Base-by-base conservation (phyloP, 192 early-diverging fungal genomes). In the Mycoemilia scoparia region DNA sequence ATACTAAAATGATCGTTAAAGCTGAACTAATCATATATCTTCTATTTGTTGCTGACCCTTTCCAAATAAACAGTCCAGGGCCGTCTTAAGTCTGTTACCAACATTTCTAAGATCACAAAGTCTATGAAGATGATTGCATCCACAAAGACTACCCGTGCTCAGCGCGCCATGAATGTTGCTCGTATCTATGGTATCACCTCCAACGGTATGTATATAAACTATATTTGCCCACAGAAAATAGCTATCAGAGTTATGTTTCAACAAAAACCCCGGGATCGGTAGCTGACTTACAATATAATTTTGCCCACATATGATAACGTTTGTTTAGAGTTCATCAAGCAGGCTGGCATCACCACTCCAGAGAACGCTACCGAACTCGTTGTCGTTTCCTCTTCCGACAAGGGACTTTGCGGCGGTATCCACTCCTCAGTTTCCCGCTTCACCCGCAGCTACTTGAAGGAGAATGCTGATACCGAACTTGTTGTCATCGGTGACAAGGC, bases 71-170 rank as follows among this genome's bases (percentile, higher is more conserved):
- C n/a, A n/a, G n/a, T 97, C 66, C 84, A 86, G 60, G 60, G 76
- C 39, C 87, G 93, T 40, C 63, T 93, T 54, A 89, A 91, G 71
- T 91, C 93, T 41, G 74, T 98, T 39, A 73, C 79, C 44, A 95
- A 89, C 77, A 98, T 96, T 69, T 84, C 79, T 50, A 98, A 98
- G 71, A 96, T 98, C 59, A 98, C 93, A 34, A 90, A 91, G 65
- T 96, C 90, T 29, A 98, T 98, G 91, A 98, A 98, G 75, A 93
- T 98, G 87, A 98, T 98, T 92, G 89, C 93, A 24, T 93, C 93
- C 25, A 98, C 90, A 63, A 98, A 98, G 73, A 84, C 91, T 51
- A 56, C 69, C 17, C 57, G 64, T 37, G 81, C 88, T 20, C 82
- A 91, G 69, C 71, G 76, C 38, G 67, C 63, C 47, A 91, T 92